Conservation (phyloP, 1,284 basidiomycete genomes). For the Cutaneotrichosporon dermatis region DNA sequence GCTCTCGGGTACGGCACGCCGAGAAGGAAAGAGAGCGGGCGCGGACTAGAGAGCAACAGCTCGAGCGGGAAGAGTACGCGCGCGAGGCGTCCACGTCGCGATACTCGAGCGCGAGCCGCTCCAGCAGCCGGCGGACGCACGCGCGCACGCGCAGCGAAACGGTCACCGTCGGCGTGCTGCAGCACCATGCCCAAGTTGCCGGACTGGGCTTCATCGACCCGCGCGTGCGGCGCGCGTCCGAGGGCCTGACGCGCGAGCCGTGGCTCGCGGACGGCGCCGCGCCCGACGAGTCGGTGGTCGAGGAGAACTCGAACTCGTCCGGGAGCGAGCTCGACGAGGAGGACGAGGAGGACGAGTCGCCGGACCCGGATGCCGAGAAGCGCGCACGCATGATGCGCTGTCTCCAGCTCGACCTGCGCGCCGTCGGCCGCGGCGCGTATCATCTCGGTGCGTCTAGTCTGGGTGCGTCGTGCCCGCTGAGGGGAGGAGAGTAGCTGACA, state of each 20-base stretch:
- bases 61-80: neutral
- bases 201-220: neutral
- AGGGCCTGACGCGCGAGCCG: conserved; percentile 5
- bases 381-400: conserved; percentile 30
- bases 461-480: neutral
- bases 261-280: neutral
- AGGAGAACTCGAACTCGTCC: neutral
- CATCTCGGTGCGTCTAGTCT: conserved; percentile 9
- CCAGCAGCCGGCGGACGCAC: neutral
- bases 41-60: neutral
- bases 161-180: neutral
- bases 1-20: neutral
- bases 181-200: neutral
- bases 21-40: conserved; percentile 1
- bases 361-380: too few species aligned
- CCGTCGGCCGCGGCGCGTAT: conserved; percentile 7
- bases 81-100: neutral
- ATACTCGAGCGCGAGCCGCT: neutral
- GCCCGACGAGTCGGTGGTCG: neutral
- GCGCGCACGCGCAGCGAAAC: conserved; percentile 3
- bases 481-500: neutral
- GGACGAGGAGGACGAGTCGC: too few species aligned
- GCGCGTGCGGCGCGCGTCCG: conserved; percentile 9
- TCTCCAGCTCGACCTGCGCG: conserved; percentile 43
- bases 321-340: neutral